Conservation (phyloP, 345 rosid genomes). For the Pistacia vera region DNA sequence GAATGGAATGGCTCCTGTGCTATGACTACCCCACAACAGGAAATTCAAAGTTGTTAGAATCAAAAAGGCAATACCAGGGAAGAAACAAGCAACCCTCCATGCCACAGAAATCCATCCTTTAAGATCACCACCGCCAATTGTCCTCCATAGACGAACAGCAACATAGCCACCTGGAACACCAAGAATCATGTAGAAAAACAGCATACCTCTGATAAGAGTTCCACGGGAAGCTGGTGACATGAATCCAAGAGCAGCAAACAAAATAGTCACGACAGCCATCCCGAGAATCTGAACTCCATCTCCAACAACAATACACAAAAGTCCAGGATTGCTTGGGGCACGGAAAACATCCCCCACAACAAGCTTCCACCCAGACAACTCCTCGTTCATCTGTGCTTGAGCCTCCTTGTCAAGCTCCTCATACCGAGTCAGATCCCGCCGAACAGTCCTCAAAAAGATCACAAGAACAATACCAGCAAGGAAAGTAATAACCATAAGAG, state of each 20-base stretch:
- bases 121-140: slow-evolving; percentile 54
- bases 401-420: slow-evolving; percentile 95
- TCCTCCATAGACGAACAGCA: slow-evolving; percentile 73
- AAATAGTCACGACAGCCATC: slow-evolving; percentile 62
- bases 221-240: slow-evolving; percentile 89
- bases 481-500: slow-evolving; percentile 90
- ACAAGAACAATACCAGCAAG: slow-evolving; percentile 89
- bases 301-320: slow-evolving; percentile 70
- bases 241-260: slow-evolving; percentile 79
- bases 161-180: slow-evolving; percentile 77
- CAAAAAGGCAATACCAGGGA: slow-evolving; percentile 73
- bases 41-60: slow-evolving; percentile 63
- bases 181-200: slow-evolving; percentile 70
- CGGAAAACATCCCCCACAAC: slow-evolving; percentile 91
- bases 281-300: slow-evolving; percentile 81
- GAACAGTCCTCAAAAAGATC: slow-evolving; percentile 84
- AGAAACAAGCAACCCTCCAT: slow-evolving; percentile 75
- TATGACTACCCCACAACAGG: slow-evolving; percentile 67
- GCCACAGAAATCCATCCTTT: slow-evolving; percentile 71
- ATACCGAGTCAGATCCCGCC: slow-evolving; percentile 87
- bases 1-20: slow-evolving; percentile 78
- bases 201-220: slow-evolving; percentile 71
- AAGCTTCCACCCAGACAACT: slow-evolving; percentile 85
- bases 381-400: slow-evolving; percentile 92
- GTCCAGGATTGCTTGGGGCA: slow-evolving; percentile 55